Base-by-base conservation (phyloP, 441 rosid genomes). In the Jatropha podagrica region DNA sequence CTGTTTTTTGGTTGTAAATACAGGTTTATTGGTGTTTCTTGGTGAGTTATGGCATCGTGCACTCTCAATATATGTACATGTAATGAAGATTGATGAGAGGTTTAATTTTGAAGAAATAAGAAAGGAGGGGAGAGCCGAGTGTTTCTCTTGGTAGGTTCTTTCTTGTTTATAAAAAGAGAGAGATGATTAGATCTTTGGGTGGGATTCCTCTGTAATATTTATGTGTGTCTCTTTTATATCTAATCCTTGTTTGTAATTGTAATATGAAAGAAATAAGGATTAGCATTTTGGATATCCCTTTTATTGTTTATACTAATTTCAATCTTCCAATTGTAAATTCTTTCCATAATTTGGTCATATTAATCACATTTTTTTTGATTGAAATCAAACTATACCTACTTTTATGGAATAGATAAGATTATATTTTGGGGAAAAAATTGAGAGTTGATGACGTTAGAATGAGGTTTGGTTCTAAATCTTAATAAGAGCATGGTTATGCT, bases 61-160 rank as follows among this genome's bases (percentile, higher is more conserved):
- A 49, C 76, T 72, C 72, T 60, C 76, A 64, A 64, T 58, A 37
- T 61, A 68, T 81, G 81, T 75, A 74, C 20, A 75, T 69, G 75
- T 62, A 65, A 70, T 58, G 62, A 74, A 78, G 52, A 2, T 54
- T 56, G 66, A 27, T 68, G 72, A 65, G 76, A 60, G 32, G 76
- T 73, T 81, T 74, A 68, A 72, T 76, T 85, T 83, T 79, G 76
- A 69, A 74, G 79, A 80, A 85, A 80, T 82, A 81, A 74, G 61
- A 62, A 69, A 20, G 26, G n/a, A 13, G 61, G 26, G 26, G 7
- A 12, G 32, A 23, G 11, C 18, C n/a, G 17, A 40, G 44, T 2
- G 56, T 70, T 7, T 40, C 73, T 64, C 61, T 72, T 74, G 20
- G 48, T 62, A 69, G 76, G 77, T 56, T 65, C 59, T 38, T 52